Evolutionary conservation across 2,329 filamentous ascomycete species (phyloP).

Genomic region (Colletotrichum spinosum): DNA sequence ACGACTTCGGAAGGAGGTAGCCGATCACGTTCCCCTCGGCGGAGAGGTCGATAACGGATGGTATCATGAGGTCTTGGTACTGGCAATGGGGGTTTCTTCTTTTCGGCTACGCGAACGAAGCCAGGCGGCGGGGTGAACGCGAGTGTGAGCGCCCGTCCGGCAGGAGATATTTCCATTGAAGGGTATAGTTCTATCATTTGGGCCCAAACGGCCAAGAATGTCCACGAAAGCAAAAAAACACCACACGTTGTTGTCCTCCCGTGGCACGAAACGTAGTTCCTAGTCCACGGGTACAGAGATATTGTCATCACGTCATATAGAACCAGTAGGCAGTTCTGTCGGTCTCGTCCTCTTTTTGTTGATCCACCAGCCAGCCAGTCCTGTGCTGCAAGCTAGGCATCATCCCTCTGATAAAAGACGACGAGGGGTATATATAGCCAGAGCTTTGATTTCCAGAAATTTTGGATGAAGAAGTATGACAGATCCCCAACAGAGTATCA

Average conservation of each 20-base stretch:
- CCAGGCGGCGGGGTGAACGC: neutral
- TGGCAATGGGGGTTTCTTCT: too few relatives aligned
- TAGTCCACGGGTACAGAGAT: conserved; percentile 32
- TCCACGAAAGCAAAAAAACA: conserved; percentile 31
- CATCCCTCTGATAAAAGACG: conserved; percentile 9
- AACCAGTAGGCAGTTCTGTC: neutral
- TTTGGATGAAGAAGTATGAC: conserved; percentile 12
- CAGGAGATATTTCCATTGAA: conserved; percentile 36
- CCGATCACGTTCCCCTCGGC: conserved; percentile 5
- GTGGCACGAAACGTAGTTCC: conserved; percentile 1
- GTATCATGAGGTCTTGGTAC: too few relatives aligned
- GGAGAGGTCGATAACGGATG: too few relatives aligned
- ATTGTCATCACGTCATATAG: conserved; percentile 37
- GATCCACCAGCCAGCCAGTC: conserved; percentile 22
- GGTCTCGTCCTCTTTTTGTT: conserved; percentile 24
- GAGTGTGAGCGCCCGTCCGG: neutral
- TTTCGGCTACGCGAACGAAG: neutral
- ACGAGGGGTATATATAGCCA: conserved; percentile 10
- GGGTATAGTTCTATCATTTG: conserved; percentile 19
- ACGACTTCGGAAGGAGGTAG: neutral
- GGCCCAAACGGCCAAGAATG: conserved; percentile 6
- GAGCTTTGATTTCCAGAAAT: conserved; percentile 6
- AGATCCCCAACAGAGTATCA: neutral
- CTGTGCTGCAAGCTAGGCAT: conserved; percentile 30
- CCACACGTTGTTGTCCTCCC: conserved; percentile 11